Base-by-base conservation (phyloP, 106 monocot genomes). In the Triglochin maritima region DNA sequence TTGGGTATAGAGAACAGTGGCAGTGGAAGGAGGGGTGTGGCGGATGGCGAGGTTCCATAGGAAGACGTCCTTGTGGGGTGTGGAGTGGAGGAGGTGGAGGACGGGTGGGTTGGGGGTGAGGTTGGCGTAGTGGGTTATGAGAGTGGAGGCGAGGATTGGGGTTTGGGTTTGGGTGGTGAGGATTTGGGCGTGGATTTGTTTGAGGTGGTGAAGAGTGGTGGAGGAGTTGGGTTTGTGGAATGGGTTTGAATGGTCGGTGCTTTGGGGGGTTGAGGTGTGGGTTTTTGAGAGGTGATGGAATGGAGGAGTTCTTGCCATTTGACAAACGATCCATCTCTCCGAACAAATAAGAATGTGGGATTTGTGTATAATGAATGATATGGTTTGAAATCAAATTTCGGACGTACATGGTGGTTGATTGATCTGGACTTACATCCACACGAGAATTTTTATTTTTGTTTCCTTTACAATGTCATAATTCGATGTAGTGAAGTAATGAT, bases 1-100 rank as follows among this genome's bases (percentile, higher is more conserved):
- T 42, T 49, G 66, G 13, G 15, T 60, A 46, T 81, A 87, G 3
- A 78, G 9, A 2, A 10, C 12, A 2, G 76, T n/a, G 2, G 81
- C 73, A 3, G 71, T 71, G 3, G 3, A 13, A 11, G 46, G 76
- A 42, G 76, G 71, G 63, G 49, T n/a, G 67, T 17, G 43, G 83
- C 80, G 65, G 14, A 86, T 80, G 71, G 82, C 59, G 14, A 82
- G 79, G 64, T 86, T 82, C 74, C 79, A 82, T 0, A 86, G 64
- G 8, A 82, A 46, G 47, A 69, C 59, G 47, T 86, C 86, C 62
- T 71, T 60, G 0, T 75, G 59, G 42, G 57, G 71, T 48, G 57
- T 52, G 12, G 6, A 4, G 57, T 80, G 77, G 78, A 87, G 80
- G 67, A 82, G 68, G 11, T 62, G 43, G 2, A 0, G 13, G 12